These are phyloP conservation scores for Prosopis cineraria DNA, from an alignment of 306 rosid genomes.

Conservation along the genomic window DNA sequence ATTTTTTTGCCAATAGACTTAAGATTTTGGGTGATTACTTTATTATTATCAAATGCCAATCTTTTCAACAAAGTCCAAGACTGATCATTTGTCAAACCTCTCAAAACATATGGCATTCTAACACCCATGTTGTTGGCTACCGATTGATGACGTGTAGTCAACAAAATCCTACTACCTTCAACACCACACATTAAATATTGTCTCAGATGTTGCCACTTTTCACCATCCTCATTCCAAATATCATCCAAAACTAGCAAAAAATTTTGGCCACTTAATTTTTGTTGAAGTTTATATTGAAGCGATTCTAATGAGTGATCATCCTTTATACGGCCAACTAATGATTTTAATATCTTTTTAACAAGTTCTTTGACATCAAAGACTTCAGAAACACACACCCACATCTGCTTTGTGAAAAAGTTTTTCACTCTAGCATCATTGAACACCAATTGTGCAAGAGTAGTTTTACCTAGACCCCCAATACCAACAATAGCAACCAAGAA, in stretches of 20 bases:
- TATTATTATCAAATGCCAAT: neutral
- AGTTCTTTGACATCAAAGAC: neutral
- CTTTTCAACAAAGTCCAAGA: neutral
- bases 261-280: neutral
- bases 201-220: neutral
- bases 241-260: constrained; percentile 5
- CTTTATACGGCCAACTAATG: neutral
- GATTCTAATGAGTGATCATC: neutral
- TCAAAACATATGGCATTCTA: neutral
- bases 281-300: neutral
- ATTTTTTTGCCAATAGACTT: neutral
- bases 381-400: constrained; percentile 28
- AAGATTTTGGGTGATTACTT: neutral
- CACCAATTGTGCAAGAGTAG: constrained; percentile 9
- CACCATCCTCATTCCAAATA: neutral
- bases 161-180: neutral
- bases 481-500: constrained; percentile 3
- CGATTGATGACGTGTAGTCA: neutral
- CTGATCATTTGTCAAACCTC: neutral
- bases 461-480: constrained; percentile 16
- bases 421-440: neutral
- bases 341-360: neutral
- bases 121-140: neutral
- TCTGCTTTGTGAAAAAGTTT: neutral
- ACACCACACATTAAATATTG: neutral